phyloP scores from a whole-genome alignment of 2,329 filamentous ascomycete species.

The Colletotrichum sp. region DNA sequence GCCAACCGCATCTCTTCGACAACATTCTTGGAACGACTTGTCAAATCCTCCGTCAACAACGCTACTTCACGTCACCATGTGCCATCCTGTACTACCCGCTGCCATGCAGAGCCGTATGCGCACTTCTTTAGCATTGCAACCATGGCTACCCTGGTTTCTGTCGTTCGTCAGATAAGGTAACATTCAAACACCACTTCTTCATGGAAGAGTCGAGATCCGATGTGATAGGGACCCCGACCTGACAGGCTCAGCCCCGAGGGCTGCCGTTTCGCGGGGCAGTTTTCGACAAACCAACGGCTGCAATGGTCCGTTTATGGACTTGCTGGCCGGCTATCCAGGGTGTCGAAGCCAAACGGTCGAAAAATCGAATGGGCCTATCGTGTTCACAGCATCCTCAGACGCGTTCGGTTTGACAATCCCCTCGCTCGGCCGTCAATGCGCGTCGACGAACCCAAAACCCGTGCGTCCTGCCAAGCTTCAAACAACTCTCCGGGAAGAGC shows the following conservation, averaged over 20 bases:
- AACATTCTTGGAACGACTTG: not conserved
- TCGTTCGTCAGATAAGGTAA: slow-evolving; percentile 1
- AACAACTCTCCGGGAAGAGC: not conserved
- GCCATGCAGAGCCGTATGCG: not conserved
- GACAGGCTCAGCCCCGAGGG: not conserved
- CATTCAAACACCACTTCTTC: not conserved
- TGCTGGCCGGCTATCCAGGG: not conserved
- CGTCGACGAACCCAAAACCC: slow-evolving; percentile 7
- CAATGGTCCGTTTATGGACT: not conserved
- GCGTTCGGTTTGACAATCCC: slow-evolving; percentile 8
- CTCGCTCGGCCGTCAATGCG: slow-evolving; percentile 14
- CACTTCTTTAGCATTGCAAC: not conserved
- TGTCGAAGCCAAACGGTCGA: not conserved
- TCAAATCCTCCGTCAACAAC: not conserved
- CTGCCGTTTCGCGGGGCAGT: not conserved
- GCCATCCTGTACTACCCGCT: not conserved
- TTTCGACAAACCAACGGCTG: not conserved
- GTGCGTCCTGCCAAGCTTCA: slow-evolving; percentile 13
- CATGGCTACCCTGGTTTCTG: not conserved
- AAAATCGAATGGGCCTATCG: not conserved
- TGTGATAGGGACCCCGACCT: not conserved
- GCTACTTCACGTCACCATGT: not conserved
- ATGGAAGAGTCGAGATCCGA: slow-evolving; percentile 1
- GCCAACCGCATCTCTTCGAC: not conserved
- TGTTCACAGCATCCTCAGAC: slow-evolving; percentile 8